phyloP scores from a whole-genome alignment of 352 stramenopile genomes.

The Phytophthora sp. region DNA sequence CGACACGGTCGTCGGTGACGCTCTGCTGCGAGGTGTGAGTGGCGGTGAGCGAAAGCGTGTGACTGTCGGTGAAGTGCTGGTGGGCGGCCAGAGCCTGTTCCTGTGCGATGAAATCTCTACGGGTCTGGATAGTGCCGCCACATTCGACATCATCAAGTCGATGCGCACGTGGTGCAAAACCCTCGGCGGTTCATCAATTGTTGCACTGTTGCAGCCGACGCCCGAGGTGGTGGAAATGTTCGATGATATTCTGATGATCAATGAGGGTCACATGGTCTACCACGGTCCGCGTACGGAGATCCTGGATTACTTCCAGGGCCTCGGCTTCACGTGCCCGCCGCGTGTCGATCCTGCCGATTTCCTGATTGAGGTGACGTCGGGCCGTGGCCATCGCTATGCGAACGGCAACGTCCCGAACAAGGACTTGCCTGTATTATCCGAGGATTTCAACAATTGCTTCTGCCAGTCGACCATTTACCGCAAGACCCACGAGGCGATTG shows the following conservation, averaged over 20 bases:
- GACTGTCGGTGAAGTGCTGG: constrained; percentile 78
- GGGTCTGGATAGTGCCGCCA: constrained; percentile 63
- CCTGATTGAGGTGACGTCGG: constrained; percentile 71
- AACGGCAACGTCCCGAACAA: constrained; percentile 43
- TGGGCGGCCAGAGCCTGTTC: constrained; percentile 62
- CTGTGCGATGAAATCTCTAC: constrained; percentile 82
- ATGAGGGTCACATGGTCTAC: constrained; percentile 94
- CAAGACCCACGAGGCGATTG: constrained; percentile 52
- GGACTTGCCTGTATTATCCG: constrained; percentile 36
- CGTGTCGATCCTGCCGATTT: constrained; percentile 75
- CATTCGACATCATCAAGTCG: constrained; percentile 61
- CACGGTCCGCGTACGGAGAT: constrained; percentile 84
- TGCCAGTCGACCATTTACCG: constrained; percentile 62
- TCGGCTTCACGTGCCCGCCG: constrained; percentile 75
- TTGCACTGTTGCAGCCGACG: constrained; percentile 51
- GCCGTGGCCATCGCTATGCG: constrained; percentile 54
- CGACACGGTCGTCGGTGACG: constrained; percentile 94
- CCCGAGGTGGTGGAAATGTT: constrained; percentile 96
- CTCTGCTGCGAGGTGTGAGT: constrained; percentile 84
- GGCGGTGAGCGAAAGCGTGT: constrained; percentile 89
- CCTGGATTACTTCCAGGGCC: constrained; percentile 84
- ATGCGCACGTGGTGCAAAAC: constrained; percentile 56
- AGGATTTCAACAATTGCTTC: constrained; percentile 70
- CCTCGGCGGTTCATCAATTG: constrained; percentile 40
- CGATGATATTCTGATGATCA: constrained; percentile 95